Evolutionary conservation across 2,329 filamentous ascomycete genomes (phyloP).

Genomic region (Sporothrix phasma): DNA sequence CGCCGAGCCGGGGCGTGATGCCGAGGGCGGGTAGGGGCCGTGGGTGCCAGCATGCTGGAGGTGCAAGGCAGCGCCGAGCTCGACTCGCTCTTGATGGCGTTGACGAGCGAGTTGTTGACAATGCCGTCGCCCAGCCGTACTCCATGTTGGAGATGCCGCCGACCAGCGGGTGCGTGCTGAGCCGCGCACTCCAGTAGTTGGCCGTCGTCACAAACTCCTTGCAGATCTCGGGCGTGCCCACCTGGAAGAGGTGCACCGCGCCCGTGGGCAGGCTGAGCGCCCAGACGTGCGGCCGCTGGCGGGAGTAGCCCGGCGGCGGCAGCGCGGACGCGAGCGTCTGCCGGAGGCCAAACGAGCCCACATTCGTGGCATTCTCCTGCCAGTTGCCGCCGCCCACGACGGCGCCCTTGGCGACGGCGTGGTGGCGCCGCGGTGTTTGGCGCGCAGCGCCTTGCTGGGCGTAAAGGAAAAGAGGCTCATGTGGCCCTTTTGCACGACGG

Average conservation of each 20-base stretch:
- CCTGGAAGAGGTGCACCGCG: constrained; percentile 96
- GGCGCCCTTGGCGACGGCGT: constrained; percentile 43
- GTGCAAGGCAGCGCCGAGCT: constrained; percentile 14
- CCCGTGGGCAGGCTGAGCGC: constrained; percentile 84
- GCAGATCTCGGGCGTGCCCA: constrained; percentile 87
- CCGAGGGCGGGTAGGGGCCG: constrained; percentile 20
- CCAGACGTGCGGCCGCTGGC: constrained; percentile 84
- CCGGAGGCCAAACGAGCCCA: constrained; percentile 77
- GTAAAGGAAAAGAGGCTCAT: constrained; percentile 92
- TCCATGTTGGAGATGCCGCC: constrained; percentile 95
- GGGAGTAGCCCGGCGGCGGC: constrained; percentile 86
- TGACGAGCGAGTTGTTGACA: constrained; percentile 51
- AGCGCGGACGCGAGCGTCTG: constrained; percentile 87
- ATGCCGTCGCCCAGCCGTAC: constrained; percentile 88
- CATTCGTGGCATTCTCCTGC: constrained; percentile 88
- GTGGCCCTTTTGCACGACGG: constrained; percentile 88
- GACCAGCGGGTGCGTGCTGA: constrained; percentile 86
- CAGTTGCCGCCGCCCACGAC: constrained; percentile 93
- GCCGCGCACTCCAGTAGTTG: constrained; percentile 94
- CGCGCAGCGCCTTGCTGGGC: constrained; percentile 62
- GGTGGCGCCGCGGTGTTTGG: constrained; percentile 51
- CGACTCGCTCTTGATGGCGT: constrained; percentile 43
- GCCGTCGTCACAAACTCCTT: constrained; percentile 88
- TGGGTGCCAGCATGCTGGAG: not conserved
- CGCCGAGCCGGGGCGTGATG: constrained; percentile 43